Evolutionary conservation across 83 land plant genomes (phyloP).

Genomic region (Diphasiastrum complanatum): DNA sequence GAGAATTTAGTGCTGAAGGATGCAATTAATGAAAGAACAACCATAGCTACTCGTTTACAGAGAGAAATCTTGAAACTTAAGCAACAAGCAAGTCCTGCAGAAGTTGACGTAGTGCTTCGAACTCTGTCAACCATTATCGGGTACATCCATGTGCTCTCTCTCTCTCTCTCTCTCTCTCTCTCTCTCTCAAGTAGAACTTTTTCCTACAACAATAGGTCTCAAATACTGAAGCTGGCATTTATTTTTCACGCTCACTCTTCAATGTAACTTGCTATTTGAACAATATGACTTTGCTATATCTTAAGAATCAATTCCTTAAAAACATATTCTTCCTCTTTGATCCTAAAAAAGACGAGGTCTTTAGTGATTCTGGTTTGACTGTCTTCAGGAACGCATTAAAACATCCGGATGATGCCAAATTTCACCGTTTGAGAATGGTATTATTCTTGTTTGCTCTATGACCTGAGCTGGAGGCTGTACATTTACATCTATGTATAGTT

Average conservation of each 20-base stretch:
- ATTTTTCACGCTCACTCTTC: too few species aligned
- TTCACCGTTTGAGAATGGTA: constrained; percentile 64
- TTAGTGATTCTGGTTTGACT: neutral
- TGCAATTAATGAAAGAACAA: constrained; percentile 51
- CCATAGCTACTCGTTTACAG: constrained; percentile 42
- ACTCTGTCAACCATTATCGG: constrained; percentile 59
- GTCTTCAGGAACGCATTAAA: constrained; percentile 68
- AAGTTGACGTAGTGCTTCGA: constrained; percentile 32
- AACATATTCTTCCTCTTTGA: neutral
- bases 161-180: neutral
- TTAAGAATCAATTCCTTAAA: neutral
- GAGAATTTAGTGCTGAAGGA: constrained; percentile 40
- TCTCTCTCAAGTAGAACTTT: neutral
- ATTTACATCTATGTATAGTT: neutral
- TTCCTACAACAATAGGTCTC: neutral
- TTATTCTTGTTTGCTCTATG: neutral
- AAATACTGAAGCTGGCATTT: too few species aligned
- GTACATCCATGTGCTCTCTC: constrained; percentile 24
- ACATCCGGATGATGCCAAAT: constrained; percentile 73
- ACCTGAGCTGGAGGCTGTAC: neutral
- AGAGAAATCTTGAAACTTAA: constrained; percentile 45
- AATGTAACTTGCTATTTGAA: too few species aligned
- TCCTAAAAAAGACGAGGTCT: neutral
- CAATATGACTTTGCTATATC: too few species aligned
- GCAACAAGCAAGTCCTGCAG: constrained; percentile 41